Percentiles rank a stretch among this genome's conserved stretches.
Evolutionary conservation across 2,329 filamentous ascomycete genomes (phyloP).

Genomic region (Verruconis gallopava): DNA sequence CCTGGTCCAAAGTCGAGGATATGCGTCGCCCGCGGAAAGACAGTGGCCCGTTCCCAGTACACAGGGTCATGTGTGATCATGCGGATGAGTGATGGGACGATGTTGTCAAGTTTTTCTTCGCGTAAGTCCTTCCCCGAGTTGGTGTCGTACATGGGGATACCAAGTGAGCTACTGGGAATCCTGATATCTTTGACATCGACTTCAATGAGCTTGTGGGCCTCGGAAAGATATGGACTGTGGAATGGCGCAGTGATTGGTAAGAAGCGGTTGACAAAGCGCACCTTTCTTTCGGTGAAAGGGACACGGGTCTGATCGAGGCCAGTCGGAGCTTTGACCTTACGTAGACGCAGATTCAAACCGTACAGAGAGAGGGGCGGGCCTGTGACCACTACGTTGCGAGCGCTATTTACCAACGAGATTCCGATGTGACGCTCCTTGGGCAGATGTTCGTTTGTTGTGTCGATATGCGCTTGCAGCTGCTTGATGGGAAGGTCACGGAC

Average conservation of each 20-base stretch:
- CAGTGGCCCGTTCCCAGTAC: slow-evolving; percentile 90
- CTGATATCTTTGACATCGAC: slow-evolving; percentile 74
- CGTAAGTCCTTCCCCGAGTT: slow-evolving; percentile 78
- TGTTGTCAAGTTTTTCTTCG: slow-evolving; percentile 52
- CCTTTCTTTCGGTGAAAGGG: slow-evolving; percentile 88
- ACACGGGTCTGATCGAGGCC: slow-evolving; percentile 90
- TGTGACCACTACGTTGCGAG: slow-evolving; percentile 91
- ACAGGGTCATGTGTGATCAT: slow-evolving; percentile 93
- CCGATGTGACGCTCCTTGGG: slow-evolving; percentile 85
- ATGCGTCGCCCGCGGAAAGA: slow-evolving; percentile 83
- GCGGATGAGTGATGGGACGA: slow-evolving; percentile 74
- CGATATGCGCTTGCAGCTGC: slow-evolving; percentile 90
- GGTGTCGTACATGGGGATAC: slow-evolving; percentile 81
- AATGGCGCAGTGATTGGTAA: slow-evolving; percentile 95
- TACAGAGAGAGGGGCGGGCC: slow-evolving; percentile 93
- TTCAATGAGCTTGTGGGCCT: slow-evolving; percentile 70
- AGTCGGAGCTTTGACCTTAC: slow-evolving; percentile 96
- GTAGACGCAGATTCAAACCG: slow-evolving; percentile 84
- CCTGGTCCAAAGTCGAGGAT: slow-evolving; percentile 94
- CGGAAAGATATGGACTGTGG: slow-evolving; percentile 84
- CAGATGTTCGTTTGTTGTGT: slow-evolving; percentile 92
- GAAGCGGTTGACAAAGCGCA: slow-evolving; percentile 94
- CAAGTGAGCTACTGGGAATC: slow-evolving; percentile 61
- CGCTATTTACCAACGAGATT: slow-evolving; percentile 93
- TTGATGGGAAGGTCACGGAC: slow-evolving; percentile 82